Percentiles rank a stretch among this genome's conserved stretches.
Conservation (phyloP, 768 basidiomycete genomes). For the Mycena rosella region DNA sequence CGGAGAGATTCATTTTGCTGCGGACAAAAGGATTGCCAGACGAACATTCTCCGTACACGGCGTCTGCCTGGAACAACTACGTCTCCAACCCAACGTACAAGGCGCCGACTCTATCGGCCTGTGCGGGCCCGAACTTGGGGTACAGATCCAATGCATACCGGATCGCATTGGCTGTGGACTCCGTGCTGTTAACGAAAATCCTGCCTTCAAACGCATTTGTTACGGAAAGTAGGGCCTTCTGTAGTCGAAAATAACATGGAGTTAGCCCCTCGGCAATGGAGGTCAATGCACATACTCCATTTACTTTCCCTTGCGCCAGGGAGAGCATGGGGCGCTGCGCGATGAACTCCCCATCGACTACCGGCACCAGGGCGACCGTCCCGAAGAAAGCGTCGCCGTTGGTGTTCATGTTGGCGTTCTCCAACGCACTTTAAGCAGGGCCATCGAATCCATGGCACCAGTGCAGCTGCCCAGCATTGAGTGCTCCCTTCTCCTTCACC, state of each 20-base stretch:
- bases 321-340: constrained; percentile 45
- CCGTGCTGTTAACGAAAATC: no score
- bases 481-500: no score
- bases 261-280: no score
- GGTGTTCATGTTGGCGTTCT: constrained; percentile 39
- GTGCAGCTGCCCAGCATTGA: no score
- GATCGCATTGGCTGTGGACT: no score
- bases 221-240: constrained; percentile 4
- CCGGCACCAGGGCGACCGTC: constrained; percentile 43
- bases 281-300: constrained; percentile 36
- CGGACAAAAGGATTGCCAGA: neutral
- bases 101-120: constrained; percentile 19
- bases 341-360: constrained; percentile 49
- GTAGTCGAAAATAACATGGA: no score
- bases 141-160: no score
- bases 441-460: constrained; percentile 23
- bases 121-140: constrained; percentile 5
- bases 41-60: constrained; percentile 35
- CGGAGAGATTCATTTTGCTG: no score
- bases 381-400: constrained; percentile 40
- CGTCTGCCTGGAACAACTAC: constrained; percentile 5
- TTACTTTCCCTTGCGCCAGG: constrained; percentile 40
- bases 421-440: constrained; percentile 42
- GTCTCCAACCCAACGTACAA: constrained; percentile 28
- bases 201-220: constrained; percentile 47